Base-by-base conservation (phyloP, 2,329 filamentous ascomycete species). In the Elsinoe australis region DNA sequence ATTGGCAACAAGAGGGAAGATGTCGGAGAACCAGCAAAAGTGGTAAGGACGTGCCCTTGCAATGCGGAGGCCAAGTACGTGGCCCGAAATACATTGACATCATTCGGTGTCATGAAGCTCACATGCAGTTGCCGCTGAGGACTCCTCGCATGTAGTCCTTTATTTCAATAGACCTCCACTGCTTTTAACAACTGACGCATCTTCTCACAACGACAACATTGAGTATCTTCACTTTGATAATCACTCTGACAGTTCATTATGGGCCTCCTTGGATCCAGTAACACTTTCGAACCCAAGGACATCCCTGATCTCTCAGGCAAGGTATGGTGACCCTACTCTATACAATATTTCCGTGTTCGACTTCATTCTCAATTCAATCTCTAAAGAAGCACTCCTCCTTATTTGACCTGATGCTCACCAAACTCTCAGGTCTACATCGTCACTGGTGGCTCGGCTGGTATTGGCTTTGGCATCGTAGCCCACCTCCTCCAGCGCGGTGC, bases 401-500 rank as follows among this genome's bases (percentile, higher is more conserved):
- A 9, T 6, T 12, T 3, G 7, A 10, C 21, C 28, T 17, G 26
- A 15, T 9, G 15, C 21, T 29, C 32, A 47, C 12, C 17, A 32
- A 17, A n/a, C n/a, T 10, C 22, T 2, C 21, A 71, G 64, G 60
- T 70, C 14, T 74, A 68, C 46, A 60, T 73, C 14, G 67, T 74
- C 10, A 73, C 70, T 0, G 69, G 71, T n/a, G 70, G 71, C 17
- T 69, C 65, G 15, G 67, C 70, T n/a, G 71, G 70, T 15, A 73
- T 74, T 24, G 72, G 72, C 12, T 75, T 68, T 51, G 72, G 71
- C 18, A 75, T 75, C 36, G 64, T 68, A 21, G 71, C 72, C 5
- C 73, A 76, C 52, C 59, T 75, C n/a, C 66, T 76, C 3, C 68
- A 75, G 54, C 71, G 74, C 56, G 70, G 69, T 36, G 61, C 68